Evolutionary conservation across 768 basidiomycete genomes (phyloP).

Genomic region (Cytidiella melzeri): DNA sequence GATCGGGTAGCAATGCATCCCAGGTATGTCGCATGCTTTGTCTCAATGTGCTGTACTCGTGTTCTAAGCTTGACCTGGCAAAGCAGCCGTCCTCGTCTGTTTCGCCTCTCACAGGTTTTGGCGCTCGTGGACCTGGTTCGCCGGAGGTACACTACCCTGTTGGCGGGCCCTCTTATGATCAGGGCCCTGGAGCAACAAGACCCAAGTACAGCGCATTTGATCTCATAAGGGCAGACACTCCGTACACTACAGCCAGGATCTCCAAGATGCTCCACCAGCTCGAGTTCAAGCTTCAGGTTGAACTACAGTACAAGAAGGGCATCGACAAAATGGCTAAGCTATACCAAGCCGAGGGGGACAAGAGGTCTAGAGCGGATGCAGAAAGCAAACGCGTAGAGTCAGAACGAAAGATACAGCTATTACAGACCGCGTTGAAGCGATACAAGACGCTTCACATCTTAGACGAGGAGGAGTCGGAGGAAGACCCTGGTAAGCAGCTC

Average conservation of each 20-base stretch:
- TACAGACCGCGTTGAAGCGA: conserved; percentile 86
- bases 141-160: conserved; percentile 17
- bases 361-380: conserved; percentile 89
- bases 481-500: conserved; percentile 52
- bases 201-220: conserved; percentile 81
- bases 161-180: conserved; percentile 19
- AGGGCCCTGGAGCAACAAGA: conserved; percentile 38
- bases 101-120: conserved; percentile 6
- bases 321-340: conserved; percentile 99
- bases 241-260: conserved; percentile 93
- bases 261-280: conserved; percentile 97
- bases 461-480: conserved; percentile 70
- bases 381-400: conserved; percentile 92
- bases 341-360: conserved; percentile 95
- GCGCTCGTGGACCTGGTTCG: conserved; percentile 19
- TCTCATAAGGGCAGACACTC: conserved; percentile 95
- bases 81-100: neutral
- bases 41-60: neutral
- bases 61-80: too few species aligned
- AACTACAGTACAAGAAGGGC: conserved; percentile 95
- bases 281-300: conserved; percentile 98
- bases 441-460: conserved; percentile 95
- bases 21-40: conserved; percentile 5
- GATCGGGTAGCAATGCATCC: conserved; percentile 37
- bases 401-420: conserved; percentile 92